Evolutionary conservation across 352 stramenopile genomes (phyloP).

Genomic region (Phytophthora cactorum): DNA sequence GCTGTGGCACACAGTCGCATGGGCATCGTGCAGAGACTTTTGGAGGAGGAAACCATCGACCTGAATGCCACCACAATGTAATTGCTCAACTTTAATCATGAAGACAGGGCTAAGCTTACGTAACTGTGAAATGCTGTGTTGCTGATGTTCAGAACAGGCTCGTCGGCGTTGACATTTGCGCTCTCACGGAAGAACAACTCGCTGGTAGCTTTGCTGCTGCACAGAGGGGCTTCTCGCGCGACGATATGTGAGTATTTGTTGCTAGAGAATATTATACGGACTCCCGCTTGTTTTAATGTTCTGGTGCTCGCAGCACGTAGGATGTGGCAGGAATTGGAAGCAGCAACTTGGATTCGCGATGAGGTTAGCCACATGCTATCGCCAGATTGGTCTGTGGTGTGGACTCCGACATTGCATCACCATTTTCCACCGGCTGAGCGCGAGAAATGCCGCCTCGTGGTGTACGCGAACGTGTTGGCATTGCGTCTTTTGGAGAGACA

Average conservation of each 20-base stretch:
- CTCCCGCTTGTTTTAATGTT: neutral
- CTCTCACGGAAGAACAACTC: constrained; percentile 52
- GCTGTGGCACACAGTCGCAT: constrained; percentile 62
- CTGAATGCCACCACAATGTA: constrained; percentile 73
- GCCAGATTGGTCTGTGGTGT: constrained; percentile 62
- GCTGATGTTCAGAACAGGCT: constrained; percentile 42
- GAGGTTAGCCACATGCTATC: constrained; percentile 57
- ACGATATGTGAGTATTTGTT: constrained; percentile 38
- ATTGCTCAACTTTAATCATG: neutral
- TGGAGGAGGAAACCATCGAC: constrained; percentile 44
- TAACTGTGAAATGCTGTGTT: neutral
- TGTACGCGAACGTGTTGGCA: constrained; percentile 57
- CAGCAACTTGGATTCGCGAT: constrained; percentile 39
- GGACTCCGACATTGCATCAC: constrained; percentile 54
- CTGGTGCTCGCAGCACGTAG: constrained; percentile 27
- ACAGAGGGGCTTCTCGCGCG: constrained; percentile 56
- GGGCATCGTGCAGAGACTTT: constrained; percentile 45
- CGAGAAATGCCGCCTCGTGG: constrained; percentile 63
- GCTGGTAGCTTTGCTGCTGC: constrained; percentile 50
- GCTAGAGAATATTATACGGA: neutral
- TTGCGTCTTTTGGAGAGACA: constrained; percentile 11
- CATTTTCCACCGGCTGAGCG: constrained; percentile 60
- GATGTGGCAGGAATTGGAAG: constrained; percentile 28
- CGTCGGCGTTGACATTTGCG: constrained; percentile 64
- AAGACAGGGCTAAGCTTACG: neutral